Conservation (phyloP, 805 yeast genomes). For the Yarrowia sp. region DNA sequence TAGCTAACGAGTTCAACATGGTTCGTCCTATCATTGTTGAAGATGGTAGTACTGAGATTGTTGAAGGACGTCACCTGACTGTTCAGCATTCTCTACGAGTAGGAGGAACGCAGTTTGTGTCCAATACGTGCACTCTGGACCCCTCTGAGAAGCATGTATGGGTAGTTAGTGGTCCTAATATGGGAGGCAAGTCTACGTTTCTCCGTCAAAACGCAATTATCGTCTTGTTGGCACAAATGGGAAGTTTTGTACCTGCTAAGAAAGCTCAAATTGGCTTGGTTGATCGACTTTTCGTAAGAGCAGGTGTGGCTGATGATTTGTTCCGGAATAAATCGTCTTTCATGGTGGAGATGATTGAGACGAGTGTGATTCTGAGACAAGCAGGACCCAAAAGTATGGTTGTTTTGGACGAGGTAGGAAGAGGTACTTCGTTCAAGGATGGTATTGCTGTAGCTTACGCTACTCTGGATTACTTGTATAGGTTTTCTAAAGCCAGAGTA, state of each 20-base stretch:
- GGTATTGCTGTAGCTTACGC: slow-evolving; percentile 86
- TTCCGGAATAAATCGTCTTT: slow-evolving; percentile 80
- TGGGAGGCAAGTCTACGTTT: slow-evolving; percentile 84
- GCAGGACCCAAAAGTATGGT: slow-evolving; percentile 70
- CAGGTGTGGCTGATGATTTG: slow-evolving; percentile 77
- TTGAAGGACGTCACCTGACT: slow-evolving; percentile 76
- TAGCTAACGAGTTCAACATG: slow-evolving; percentile 67
- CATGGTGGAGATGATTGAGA: slow-evolving; percentile 90
- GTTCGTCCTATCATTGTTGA: slow-evolving; percentile 59
- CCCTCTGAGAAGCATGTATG: slow-evolving; percentile 41
- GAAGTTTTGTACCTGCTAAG: slow-evolving; percentile 70
- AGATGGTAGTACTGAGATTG: slow-evolving; percentile 49
- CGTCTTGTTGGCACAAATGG: slow-evolving; percentile 71
- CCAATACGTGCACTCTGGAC: slow-evolving; percentile 45
- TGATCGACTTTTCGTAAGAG: slow-evolving; percentile 74
- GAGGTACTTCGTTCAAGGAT: slow-evolving; percentile 84
- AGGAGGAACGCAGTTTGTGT: slow-evolving; percentile 49
- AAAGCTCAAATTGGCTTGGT: slow-evolving; percentile 63
- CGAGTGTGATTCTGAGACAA: slow-evolving; percentile 62
- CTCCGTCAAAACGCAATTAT: slow-evolving; percentile 69
- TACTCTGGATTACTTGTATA: slow-evolving; percentile 55
- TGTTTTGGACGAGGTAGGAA: slow-evolving; percentile 82
- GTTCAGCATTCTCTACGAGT: slow-evolving; percentile 71
- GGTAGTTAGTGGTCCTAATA: slow-evolving; percentile 85
- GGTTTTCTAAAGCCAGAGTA: slow-evolving; percentile 60